Conservation (phyloP, 495 filamentous ascomycete genomes). For the Talaromyces stipitatus region DNA sequence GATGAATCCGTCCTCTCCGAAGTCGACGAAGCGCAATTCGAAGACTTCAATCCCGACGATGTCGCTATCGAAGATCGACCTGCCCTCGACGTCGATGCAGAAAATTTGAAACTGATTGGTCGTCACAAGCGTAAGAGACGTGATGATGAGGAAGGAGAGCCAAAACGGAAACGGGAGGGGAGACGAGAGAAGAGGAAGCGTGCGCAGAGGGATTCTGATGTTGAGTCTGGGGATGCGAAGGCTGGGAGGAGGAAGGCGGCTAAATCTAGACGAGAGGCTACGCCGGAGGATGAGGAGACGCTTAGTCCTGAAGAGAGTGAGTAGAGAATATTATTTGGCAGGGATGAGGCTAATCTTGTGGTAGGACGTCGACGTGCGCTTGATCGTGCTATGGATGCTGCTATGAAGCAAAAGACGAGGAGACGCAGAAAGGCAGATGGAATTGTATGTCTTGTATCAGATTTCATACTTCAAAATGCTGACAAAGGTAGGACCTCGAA, state of each 20-base stretch:
- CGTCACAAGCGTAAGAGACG: conserved; percentile 77
- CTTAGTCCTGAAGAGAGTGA: conserved; percentile 48
- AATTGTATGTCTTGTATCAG: conserved; percentile 51
- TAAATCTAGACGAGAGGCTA: conserved; percentile 40
- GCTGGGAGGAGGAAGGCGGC: conserved; percentile 47
- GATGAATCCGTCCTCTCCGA: conserved; percentile 86
- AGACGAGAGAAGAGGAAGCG: conserved; percentile 72
- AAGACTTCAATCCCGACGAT: conserved; percentile 75
- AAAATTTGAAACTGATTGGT: conserved; percentile 66
- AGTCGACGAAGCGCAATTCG: conserved; percentile 90
- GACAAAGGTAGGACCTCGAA: conserved; percentile 67
- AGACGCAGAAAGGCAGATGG: conserved; percentile 74
- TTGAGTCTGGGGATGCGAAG: conserved; percentile 47
- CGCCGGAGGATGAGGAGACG: conserved; percentile 57
- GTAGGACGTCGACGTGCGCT: conserved; percentile 67
- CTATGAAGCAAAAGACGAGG: conserved; percentile 74
- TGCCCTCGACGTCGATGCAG: conserved; percentile 76
- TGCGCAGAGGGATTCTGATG: conserved; percentile 43
- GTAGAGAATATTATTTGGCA: conserved; percentile 4
- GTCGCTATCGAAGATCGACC: conserved; percentile 71
- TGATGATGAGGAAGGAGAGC: conserved; percentile 43
- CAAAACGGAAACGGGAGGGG: conserved; percentile 68
- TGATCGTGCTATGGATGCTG: conserved; percentile 79
- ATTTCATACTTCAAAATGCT: conserved; percentile 9
- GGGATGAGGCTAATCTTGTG: neutral